phyloP scores from a whole-genome alignment of 306 rosid genomes.

The Quercus rubra region DNA sequence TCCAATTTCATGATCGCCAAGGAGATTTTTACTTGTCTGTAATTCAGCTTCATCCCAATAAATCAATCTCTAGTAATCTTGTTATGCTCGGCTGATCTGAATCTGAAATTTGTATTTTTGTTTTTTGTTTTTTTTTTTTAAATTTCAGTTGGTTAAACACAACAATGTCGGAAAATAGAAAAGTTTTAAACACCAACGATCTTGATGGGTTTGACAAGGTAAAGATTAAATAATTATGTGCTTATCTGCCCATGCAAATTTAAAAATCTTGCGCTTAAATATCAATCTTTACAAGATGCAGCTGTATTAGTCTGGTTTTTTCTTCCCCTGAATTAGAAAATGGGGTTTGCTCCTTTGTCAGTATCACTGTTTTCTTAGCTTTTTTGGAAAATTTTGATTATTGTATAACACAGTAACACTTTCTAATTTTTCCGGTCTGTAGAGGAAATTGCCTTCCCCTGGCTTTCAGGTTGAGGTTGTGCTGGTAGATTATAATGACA shows the following conservation, averaged over 20 bases:
- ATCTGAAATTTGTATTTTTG: conserved; percentile 20
- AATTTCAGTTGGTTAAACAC: conserved; percentile 91
- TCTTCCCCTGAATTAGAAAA: neutral
- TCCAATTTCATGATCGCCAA: conserved; percentile 92
- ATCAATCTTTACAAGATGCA: neutral
- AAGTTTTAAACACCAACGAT: conserved; percentile 63
- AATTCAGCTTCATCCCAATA: conserved; percentile 1
- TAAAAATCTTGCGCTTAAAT: conserved; percentile 1
- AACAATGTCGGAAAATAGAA: conserved; percentile 87
- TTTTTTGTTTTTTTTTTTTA: no score
- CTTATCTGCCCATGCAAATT: neutral
- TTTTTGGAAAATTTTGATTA: conserved; percentile 5
- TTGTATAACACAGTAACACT: conserved; percentile 1
- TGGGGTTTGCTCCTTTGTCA: conserved; percentile 15
- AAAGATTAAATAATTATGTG: neutral
- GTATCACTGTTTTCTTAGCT: neutral
- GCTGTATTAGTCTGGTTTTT: neutral
- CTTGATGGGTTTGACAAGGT: conserved; percentile 98
- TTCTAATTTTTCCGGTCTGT: conserved; percentile 23
- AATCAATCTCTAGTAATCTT: conserved; percentile 13
- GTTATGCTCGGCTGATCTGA: neutral
- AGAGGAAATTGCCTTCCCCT: conserved; percentile 96
- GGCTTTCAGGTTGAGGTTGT: conserved; percentile 94
- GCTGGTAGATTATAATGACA: conserved; percentile 57
- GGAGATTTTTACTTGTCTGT: conserved; percentile 96